These are phyloP conservation scores for Mycena metata DNA, from an alignment of 768 basidiomycete species.

Conservation along the genomic window DNA sequence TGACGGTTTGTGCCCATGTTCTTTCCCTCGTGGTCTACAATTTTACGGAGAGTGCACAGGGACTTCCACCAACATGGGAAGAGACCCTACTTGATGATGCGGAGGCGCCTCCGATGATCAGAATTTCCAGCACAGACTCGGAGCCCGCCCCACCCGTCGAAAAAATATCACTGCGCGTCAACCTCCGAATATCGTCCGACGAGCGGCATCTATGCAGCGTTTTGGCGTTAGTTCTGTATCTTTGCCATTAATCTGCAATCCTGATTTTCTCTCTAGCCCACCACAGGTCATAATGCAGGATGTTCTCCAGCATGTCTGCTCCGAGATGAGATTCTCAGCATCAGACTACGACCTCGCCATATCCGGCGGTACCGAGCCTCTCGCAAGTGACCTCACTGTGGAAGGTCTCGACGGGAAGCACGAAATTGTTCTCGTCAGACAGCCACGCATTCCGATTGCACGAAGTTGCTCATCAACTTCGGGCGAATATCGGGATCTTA, in stretches of 20 bases:
- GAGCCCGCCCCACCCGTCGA: not conserved
- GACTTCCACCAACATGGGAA: conserved; percentile 13
- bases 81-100: no score
- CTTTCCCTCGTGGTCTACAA: not conserved
- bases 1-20: not conserved
- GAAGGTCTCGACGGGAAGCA: conserved; percentile 7
- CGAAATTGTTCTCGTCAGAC: conserved; percentile 9
- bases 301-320: not conserved
- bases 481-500: no score
- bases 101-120: not conserved
- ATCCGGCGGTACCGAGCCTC: not conserved
- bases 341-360: not conserved
- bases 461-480: no score
- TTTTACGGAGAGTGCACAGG: not conserved
- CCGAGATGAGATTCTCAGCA: not conserved
- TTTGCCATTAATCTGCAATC: not conserved
- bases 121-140: no score
- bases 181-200: conserved; percentile 4
- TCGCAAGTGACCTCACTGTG: not conserved
- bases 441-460: no score
- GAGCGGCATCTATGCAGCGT: not conserved
- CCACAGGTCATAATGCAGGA: not conserved
- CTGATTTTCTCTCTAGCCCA: not conserved
- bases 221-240: not conserved
- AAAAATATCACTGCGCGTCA: not conserved